phyloP scores from a whole-genome alignment of 352 stramenopile genomes.

The Phytophthora meadii region DNA sequence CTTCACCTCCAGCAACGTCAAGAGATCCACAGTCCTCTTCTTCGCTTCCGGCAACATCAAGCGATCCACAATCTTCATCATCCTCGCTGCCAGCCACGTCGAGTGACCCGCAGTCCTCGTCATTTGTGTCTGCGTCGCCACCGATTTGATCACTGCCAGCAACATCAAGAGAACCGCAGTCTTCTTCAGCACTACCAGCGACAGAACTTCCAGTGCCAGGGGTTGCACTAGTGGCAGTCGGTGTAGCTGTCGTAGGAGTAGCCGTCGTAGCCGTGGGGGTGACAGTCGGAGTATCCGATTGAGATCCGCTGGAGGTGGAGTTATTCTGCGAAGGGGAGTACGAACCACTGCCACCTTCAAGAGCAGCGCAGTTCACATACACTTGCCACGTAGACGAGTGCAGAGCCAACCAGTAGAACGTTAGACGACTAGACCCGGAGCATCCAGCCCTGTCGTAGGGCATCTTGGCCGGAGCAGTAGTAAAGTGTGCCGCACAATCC shows the following conservation, averaged over 20 bases:
- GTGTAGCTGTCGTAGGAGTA: conserved; percentile 1
- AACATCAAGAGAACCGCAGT: conserved; percentile 24
- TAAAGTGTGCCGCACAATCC: conserved; percentile 47
- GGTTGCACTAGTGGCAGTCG: not conserved
- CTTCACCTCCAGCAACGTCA: conserved; percentile 10
- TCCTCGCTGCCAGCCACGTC: conserved; percentile 23
- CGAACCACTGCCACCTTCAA: conserved; percentile 23
- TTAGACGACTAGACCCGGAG: conserved; percentile 34
- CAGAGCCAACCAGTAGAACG: conserved; percentile 53
- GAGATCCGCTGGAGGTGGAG: conserved; percentile 20
- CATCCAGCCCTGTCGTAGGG: conserved; percentile 45
- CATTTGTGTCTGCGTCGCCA: not conserved
- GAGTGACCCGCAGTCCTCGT: conserved; percentile 23
- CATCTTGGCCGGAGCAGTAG: conserved; percentile 37
- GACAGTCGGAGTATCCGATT: conserved; percentile 14
- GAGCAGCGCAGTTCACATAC: conserved; percentile 46
- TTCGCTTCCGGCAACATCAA: conserved; percentile 18
- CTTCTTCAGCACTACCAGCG: conserved; percentile 5
- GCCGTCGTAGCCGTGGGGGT: conserved; percentile 12
- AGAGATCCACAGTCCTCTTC: conserved; percentile 18
- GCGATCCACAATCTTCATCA: conserved; percentile 28
- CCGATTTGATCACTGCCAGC: conserved; percentile 10
- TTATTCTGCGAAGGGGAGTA: conserved; percentile 19
- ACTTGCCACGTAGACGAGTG: conserved; percentile 55
- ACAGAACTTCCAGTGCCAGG: conserved; percentile 7